Base-by-base conservation (phyloP, 1,284 basidiomycete genomes). In the Leccinum fuscescens region DNA sequence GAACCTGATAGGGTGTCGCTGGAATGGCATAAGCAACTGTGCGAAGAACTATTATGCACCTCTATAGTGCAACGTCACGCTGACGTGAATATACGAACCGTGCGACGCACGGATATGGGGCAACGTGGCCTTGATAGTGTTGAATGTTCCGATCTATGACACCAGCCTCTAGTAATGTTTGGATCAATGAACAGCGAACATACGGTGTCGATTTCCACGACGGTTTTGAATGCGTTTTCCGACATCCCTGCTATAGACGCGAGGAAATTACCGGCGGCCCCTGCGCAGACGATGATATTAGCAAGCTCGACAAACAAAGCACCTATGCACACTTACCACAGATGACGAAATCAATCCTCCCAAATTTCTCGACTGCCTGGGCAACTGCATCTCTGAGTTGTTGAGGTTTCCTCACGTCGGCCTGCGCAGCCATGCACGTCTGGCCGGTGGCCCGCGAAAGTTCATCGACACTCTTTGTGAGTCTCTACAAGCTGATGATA, bases 201-300 rank as follows among this genome's bases (percentile, higher is more conserved):
- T 68, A 92, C 90, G 33, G 94, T 88, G 76, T 98, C 96, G 66
- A 98, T 98, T 72, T 96, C 93, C 61, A 98, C 82, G 27, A 98
- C 95, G 0, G 95, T 95, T 73, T 82, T 86, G 6, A 50, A 50
- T 27, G 48, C 48, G 15, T 50, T 50, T 11, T 50, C 48, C 2
- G 48, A 50, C 48, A 50, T 52, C 6, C 50, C 50, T 29, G 15
- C 29, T 29, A 52, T 52, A 17, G 50, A 52, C 9, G 50, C 50
- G 29, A 52, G 50, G 50, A 52, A 52, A 52, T 52, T 52, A 31
- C 50, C 50, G 22, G 50, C 50, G 6, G 50, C 50, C 6, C 50
- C 50, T 52, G 29, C 24, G 2, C 48, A 27, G 24, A 50, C 8
- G 48, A 50, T 27, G 22, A n/a, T 15, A 15, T 22, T 9, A 8